These are phyloP conservation scores for Carex parvula DNA, from an alignment of 176 grass and related monocot genomes.

Conservation along the genomic window DNA sequence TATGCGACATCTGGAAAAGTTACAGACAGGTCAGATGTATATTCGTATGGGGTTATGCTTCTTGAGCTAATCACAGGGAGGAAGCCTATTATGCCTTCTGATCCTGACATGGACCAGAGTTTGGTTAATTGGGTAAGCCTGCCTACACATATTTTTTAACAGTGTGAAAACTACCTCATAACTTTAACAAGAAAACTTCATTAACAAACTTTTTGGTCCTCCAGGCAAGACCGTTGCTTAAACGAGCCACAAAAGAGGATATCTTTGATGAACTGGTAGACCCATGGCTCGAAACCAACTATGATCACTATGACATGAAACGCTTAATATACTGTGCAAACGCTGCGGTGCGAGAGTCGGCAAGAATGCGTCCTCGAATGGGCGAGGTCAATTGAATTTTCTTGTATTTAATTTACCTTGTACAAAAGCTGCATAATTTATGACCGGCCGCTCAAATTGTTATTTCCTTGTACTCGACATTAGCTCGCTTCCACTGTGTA, in stretches of 20 bases:
- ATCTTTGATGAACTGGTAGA: conserved; percentile 63
- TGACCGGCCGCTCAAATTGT: background rate
- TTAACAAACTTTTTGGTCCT: background rate
- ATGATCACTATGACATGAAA: conserved; percentile 63
- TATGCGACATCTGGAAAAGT: conserved; percentile 71
- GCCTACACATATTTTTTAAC: background rate
- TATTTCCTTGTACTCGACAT: background rate
- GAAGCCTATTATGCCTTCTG: conserved; percentile 45
- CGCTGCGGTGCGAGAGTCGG: conserved; percentile 61
- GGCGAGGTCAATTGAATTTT: conserved; percentile 39
- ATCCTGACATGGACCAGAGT: conserved; percentile 23
- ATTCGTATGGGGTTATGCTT: conserved; percentile 85
- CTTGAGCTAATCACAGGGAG: conserved; percentile 75
- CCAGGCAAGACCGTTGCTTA: conserved; percentile 63
- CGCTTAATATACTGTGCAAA: conserved; percentile 66
- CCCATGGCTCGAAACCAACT: conserved; percentile 42
- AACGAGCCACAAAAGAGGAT: conserved; percentile 39
- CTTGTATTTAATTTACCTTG: background rate
- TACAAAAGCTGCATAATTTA: background rate
- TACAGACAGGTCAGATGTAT: conserved; percentile 71
- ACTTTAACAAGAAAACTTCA: background rate
- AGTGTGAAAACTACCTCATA: too few species aligned
- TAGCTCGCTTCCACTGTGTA: too few species aligned
- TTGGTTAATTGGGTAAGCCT: conserved; percentile 68
- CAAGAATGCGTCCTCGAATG: conserved; percentile 69